Evolutionary conservation across 2,329 filamentous ascomycete species (phyloP), one percentile per base, ranked within the genome.

Genomic region (Trichoderma simmonsii): DNA sequence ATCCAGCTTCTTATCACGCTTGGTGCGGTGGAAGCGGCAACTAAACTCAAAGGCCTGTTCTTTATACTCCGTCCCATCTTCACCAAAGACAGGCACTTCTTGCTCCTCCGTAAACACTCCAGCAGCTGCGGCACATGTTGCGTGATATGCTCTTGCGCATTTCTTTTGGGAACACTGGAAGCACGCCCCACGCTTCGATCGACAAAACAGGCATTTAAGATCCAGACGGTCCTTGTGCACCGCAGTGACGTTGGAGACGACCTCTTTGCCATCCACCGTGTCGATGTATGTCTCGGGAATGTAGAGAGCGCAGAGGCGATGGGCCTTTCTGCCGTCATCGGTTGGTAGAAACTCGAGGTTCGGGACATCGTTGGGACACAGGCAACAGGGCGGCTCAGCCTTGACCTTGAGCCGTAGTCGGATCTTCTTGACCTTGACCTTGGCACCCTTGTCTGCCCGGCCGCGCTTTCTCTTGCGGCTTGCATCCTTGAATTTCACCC

Each of bases 111-210:
- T 91, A 79, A 97, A 93, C 2, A 98, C 94, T 71, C 96, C 96
- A 43, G 95, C 95, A 26, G 95, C 91, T 8, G 94, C 92, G 3
- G 96, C 96, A 80, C 96, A 99, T 1, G 95, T 98, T 18, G 95
- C 93, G 80, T 99, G 96, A 82, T 98, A 99, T 9, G 95, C 92
- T 74, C 96, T 88, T 4, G 93, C 92, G 78, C 96, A 99, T 80
- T 97, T 98, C 84, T 95, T 95, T 76, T 94, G 92, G 1, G 94
- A 97, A 82, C 96, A 99, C 81, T 98, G 95, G 83, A 99, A 97
- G 82, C 95, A 98, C 18, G 94, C 94, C n/a, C 96, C 96, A 71
- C 92, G 93, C 81, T 96, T 97, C 36, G 94, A 97, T 39, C 95
- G 93, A 79, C 96, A 99, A 83, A 93, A 97, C 73, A 97, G 90